phyloP scores from a whole-genome alignment of 1,139 yeast species.

The Yamadazyma spencermartinsiae region DNA sequence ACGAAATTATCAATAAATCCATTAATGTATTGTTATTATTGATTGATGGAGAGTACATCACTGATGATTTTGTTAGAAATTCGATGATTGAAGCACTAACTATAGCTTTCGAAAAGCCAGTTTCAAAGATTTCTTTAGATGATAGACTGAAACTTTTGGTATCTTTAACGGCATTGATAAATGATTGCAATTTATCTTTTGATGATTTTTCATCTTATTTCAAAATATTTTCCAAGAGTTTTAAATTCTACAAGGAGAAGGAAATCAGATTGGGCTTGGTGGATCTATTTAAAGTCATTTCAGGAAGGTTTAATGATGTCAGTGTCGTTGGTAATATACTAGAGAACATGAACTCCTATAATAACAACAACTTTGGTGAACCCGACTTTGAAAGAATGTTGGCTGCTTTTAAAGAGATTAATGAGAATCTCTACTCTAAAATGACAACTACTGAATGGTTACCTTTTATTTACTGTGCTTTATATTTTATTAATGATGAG shows the following conservation, averaged over 20 bases:
- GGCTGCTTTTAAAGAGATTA: constrained; percentile 63
- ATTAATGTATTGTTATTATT: constrained; percentile 55
- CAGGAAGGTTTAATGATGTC: constrained; percentile 49
- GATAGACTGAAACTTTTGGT: constrained; percentile 62
- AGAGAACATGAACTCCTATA: constrained; percentile 68
- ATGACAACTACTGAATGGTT: constrained; percentile 69
- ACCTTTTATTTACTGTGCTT: constrained; percentile 68
- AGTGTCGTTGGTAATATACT: constrained; percentile 51
- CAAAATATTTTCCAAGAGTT: constrained; percentile 56
- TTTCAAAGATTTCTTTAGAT: constrained; percentile 49
- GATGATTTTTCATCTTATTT: constrained; percentile 57
- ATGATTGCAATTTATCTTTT: constrained; percentile 53
- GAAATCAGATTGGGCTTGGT: constrained; percentile 63
- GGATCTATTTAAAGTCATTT: constrained; percentile 59
- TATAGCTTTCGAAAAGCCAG: constrained; percentile 62
- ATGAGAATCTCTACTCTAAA: constrained; percentile 49
- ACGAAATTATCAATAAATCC: constrained; percentile 54
- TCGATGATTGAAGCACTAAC: constrained; percentile 60
- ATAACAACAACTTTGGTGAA: constrained; percentile 62
- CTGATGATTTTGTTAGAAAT: constrained; percentile 55
- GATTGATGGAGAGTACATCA: constrained; percentile 60
- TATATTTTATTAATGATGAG: constrained; percentile 74
- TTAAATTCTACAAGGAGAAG: constrained; percentile 58
- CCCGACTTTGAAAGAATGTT: constrained; percentile 79
- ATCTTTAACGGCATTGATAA: constrained; percentile 56